Evolutionary conservation across 345 rosid genomes (phyloP).

Genomic region (Euphorbia pulcherrima): DNA sequence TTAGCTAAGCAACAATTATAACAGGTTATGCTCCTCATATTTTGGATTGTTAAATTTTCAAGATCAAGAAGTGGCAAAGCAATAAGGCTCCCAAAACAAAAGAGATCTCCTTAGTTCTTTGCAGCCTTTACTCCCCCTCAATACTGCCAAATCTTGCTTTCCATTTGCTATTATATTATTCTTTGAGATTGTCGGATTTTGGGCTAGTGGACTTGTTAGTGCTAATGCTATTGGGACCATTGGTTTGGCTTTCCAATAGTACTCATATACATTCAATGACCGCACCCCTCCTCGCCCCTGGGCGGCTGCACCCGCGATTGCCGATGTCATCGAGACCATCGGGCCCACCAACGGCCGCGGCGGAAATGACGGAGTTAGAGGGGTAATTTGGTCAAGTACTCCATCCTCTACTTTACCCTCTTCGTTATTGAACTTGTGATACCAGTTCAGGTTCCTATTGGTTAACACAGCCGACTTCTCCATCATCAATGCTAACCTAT

Average conservation of each 20-base stretch:
- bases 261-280: conserved; percentile 60
- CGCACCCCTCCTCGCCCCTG: conserved; percentile 24
- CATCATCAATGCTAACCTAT: conserved; percentile 49
- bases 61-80: conserved; percentile 75
- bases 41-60: no score
- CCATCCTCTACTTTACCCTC: conserved; percentile 22
- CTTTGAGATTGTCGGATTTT: conserved; percentile 22
- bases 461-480: conserved; percentile 46
- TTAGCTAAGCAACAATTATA: conserved; percentile 6
- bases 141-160: conserved; percentile 21
- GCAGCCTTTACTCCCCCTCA: conserved; percentile 49
- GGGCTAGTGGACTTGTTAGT: conserved; percentile 6
- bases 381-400: conserved; percentile 23
- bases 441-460: conserved; percentile 49
- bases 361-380: conserved; percentile 58
- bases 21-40: not conserved
- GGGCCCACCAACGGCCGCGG: conserved; percentile 44
- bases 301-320: conserved; percentile 14
- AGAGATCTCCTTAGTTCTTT: conserved; percentile 68
- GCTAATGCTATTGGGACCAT: conserved; percentile 10
- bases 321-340: conserved; percentile 29
- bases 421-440: conserved; percentile 29
- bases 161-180: conserved; percentile 20
- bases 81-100: conserved; percentile 48
- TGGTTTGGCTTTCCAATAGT: conserved; percentile 52